These are phyloP conservation scores for Primulina tabacum DNA, from an alignment of 257 asterid genomes.

Conservation along the genomic window DNA sequence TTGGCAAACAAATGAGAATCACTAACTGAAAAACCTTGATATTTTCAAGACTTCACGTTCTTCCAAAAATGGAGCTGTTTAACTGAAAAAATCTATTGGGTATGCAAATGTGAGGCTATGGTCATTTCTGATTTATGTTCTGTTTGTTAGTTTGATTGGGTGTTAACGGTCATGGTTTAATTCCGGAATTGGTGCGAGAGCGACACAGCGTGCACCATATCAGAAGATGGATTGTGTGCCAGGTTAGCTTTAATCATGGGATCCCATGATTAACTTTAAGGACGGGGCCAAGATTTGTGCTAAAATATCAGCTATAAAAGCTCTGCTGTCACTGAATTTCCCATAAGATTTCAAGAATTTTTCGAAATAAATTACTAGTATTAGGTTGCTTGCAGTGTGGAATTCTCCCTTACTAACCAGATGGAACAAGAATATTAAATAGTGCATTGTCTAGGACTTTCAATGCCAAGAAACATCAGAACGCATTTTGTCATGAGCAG, in stretches of 20 bases:
- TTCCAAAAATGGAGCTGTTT: constrained; percentile 16
- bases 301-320: not conserved
- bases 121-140: not conserved
- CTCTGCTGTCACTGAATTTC: no score
- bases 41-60: constrained; percentile 22
- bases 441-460: constrained; percentile 27
- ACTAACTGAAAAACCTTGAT: constrained; percentile 4
- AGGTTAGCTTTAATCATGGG: not conserved
- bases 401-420: not conserved
- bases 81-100: not conserved
- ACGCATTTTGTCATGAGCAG: not conserved
- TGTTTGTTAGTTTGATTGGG: constrained; percentile 16
- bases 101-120: constrained; percentile 35
- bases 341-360: no score
- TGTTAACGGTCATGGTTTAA: constrained; percentile 40
- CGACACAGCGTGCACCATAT: constrained; percentile 21
- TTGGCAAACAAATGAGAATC: constrained; percentile 1
- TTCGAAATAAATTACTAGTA: no score
- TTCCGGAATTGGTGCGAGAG: constrained; percentile 39
- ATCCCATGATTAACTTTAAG: not conserved
- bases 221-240: constrained; percentile 19
- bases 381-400: no score
- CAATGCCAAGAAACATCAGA: constrained; percentile 27
- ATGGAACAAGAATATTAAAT: not conserved
- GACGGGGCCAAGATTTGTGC: not conserved